A percentile compares a stretch with the other conserved stretches of the same genome.
Evolutionary conservation across 306 rosid species (phyloP).

Genomic region (Quercus ilex): DNA sequence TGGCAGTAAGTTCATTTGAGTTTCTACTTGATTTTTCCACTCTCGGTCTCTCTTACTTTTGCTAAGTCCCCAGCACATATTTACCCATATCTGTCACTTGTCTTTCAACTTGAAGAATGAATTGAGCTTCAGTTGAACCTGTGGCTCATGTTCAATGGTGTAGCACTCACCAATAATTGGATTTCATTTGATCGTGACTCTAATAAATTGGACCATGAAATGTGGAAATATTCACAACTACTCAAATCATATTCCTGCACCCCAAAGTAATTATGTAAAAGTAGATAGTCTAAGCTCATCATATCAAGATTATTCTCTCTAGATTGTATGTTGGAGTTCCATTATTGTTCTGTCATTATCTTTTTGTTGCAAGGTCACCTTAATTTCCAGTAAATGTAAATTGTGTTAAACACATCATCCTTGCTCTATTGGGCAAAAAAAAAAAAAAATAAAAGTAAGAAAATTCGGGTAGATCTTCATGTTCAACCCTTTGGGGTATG

Average conservation of each 20-base stretch:
- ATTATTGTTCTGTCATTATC: background rate
- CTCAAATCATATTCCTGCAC: background rate
- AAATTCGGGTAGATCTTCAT: background rate
- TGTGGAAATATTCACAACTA: background rate
- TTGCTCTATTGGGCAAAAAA: background rate
- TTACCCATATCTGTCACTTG: background rate
- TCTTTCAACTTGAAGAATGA: background rate
- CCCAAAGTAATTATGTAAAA: background rate
- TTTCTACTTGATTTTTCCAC: background rate
- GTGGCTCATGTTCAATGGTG: background rate
- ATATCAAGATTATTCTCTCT: background rate
- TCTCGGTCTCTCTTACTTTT: background rate
- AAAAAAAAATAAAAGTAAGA: background rate
- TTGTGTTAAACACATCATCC: background rate
- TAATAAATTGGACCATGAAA: background rate
- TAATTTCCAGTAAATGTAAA: background rate
- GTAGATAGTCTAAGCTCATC: background rate
- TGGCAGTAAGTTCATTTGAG: constrained; percentile 74
- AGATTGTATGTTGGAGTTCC: background rate
- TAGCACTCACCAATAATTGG: background rate
- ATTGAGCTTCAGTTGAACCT: background rate
- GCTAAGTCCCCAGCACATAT: background rate
- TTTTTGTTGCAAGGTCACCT: background rate
- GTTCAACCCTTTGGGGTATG: background rate
- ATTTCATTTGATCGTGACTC: background rate